Conservation (phyloP, 306 rosid species). For the Lathyrus tuberosus region DNA sequence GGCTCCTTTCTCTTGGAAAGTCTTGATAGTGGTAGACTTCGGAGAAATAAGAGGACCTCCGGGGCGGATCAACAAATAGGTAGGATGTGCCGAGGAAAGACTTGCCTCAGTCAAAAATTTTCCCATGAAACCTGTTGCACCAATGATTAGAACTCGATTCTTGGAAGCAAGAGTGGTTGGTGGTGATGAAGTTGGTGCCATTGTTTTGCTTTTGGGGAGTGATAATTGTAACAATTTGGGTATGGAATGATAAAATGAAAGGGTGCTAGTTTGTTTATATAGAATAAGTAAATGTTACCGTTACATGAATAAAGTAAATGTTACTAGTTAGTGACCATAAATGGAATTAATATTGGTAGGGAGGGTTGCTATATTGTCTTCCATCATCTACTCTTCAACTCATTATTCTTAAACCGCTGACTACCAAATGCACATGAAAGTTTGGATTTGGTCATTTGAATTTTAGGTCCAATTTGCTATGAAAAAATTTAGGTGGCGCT, state of each 20-base stretch:
- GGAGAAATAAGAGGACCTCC: slow-evolving; percentile 36
- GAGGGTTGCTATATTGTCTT: neutral
- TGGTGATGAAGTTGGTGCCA: slow-evolving; percentile 48
- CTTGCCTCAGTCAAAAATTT: slow-evolving; percentile 65
- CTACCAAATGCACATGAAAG: neutral
- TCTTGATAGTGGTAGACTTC: slow-evolving; percentile 41
- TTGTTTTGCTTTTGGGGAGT: slow-evolving; percentile 5
- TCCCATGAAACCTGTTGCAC: slow-evolving; percentile 80
- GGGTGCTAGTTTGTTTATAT: slow-evolving; percentile 16
- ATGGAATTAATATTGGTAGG: neutral
- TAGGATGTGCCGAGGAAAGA: slow-evolving; percentile 41
- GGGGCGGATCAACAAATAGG: slow-evolving; percentile 57
- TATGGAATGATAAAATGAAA: slow-evolving; percentile 4
- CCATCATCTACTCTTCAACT: slow-evolving; percentile 32
- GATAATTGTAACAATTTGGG: neutral
- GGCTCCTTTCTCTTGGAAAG: slow-evolving; percentile 66
- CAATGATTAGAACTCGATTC: slow-evolving; percentile 50
- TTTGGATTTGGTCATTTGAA: slow-evolving; percentile 7
- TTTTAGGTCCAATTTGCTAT: slow-evolving; percentile 1
- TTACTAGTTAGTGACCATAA: neutral
- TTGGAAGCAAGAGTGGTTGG: slow-evolving; percentile 22
- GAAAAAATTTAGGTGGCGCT: neutral
- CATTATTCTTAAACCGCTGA: neutral
- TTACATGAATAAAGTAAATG: neutral
- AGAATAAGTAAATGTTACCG: neutral